Base-by-base conservation (phyloP, 345 rosid genomes). In the Euphorbia pulcherrima region DNA sequence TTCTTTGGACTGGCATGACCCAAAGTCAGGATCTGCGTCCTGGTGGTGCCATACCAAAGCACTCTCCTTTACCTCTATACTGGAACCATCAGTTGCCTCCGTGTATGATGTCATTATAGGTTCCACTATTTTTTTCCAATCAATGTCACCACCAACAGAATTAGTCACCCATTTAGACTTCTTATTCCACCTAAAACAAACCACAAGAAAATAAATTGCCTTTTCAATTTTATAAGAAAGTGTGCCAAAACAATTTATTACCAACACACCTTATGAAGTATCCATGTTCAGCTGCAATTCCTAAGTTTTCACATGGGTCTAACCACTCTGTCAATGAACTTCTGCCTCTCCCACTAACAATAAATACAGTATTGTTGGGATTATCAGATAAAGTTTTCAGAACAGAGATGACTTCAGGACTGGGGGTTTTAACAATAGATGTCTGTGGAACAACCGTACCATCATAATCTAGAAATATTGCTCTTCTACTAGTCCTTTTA, bases 1-100 rank as follows among this genome's bases (percentile, higher is more conserved):
- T 81, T 92, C 96, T 52, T 89, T 92, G 44, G 97, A 93, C 70
- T 92, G 97, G 82, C 93, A 89, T 24, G 92, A 89, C 55, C 97
- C 97, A 30, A 89, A 89, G 77, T 89, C 96, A 20, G 97, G 96
- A 77, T 92, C 97, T 0, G 97, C 97, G 60, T 92, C 97, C 81
- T 85, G 92, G 79, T 89, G 90, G 72, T 92, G 97, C 97, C 97
- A 92, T 29, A 89, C 97, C 70, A 89, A 64, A 70, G 87, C 97
- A 68, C 93, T 89, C 68, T 89, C 96, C 77, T 92, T 92, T 16
- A 52, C 41, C 82, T 92, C 97, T 68, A 92, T 86, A 60, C 23
- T 82, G 70, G 97, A 89, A 68, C 97, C 97, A 80, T 92, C 93
- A 0, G 97, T 92, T 62, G 97, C 79, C 66, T 92, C 97, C 59